Evolutionary conservation across 2,329 filamentous ascomycete genomes (phyloP).

Genomic region (Fusarium sp.): DNA sequence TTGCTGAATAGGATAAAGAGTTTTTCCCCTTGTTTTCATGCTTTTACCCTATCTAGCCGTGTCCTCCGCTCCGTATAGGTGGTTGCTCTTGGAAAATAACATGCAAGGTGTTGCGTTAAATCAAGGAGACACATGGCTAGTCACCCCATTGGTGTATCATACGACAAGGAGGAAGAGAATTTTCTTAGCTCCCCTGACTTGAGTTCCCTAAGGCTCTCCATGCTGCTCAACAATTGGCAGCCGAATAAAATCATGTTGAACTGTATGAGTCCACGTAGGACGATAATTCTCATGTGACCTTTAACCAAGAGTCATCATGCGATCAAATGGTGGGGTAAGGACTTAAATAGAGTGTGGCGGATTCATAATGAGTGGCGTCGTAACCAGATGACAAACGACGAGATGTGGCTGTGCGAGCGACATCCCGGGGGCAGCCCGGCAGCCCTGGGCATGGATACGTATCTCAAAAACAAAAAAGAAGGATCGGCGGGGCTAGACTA

Average conservation of each 20-base stretch:
- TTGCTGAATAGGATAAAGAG: conserved; percentile 12
- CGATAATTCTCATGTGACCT: conserved; percentile 32
- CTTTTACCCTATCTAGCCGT: conserved; percentile 20
- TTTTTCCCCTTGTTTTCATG: conserved; percentile 8
- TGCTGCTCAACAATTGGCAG: conserved; percentile 5
- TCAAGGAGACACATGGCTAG: conserved; percentile 21
- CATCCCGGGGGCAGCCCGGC: neutral
- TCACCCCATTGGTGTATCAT: conserved; percentile 43
- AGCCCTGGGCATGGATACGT: conserved; percentile 25
- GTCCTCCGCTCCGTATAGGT: conserved; percentile 11
- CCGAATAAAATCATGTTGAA: conserved; percentile 7
- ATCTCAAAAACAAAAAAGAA: neutral
- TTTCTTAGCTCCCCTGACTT: conserved; percentile 9
- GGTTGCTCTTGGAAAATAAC: conserved; percentile 10
- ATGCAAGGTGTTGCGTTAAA: conserved; percentile 14
- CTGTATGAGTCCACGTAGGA: conserved; percentile 30
- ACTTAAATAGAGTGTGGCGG: conserved; percentile 42
- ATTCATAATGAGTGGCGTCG: conserved; percentile 19
- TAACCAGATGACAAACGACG: conserved; percentile 32
- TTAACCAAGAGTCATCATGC: conserved; percentile 37
- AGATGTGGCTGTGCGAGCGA: conserved; percentile 41
- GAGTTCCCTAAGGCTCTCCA: conserved; percentile 6
- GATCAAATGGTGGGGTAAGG: conserved; percentile 28
- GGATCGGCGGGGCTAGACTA: conserved; percentile 41
- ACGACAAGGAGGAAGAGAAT: conserved; percentile 20